Evolutionary conservation across 2,329 filamentous ascomycete species (phyloP), one percentile per base, ranked within the genome.

Genomic region (Aureobasidium musti): DNA sequence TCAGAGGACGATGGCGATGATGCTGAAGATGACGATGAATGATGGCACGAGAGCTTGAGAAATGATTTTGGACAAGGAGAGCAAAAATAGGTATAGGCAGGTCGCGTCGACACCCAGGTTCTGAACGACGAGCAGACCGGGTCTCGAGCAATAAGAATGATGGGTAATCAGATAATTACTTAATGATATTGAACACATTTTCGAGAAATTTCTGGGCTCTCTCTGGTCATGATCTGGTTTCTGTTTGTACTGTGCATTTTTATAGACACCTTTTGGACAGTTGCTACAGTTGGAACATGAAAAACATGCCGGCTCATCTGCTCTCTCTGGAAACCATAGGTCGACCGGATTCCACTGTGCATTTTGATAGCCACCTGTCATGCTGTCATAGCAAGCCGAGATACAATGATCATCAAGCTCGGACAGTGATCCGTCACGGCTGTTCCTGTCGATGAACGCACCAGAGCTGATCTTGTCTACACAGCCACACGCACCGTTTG

Each of bases 401-500:
- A n/a, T n/a, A n/a, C 37, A 43, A 45, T 33, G 54, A 59, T 59
- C 54, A 30, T n/a, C 35, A 49, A 45, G 26, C 41, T n/a, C 43
- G 57, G 57, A 60, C 21, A 28, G 41, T 49, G 41, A 60, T 47
- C 41, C 19, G 19, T 60, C 57, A n/a, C 57, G 41, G 28, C 17
- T 17, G 54, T 59, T 28, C 54, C 54, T 59, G 54, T 30, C 57
- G 43, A 60, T 47, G 43, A 21, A 30, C 37, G 39, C 26, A 23
- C 43, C 43, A 21, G 10, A 47, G 30, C 17, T 45, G 11, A 28
- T 43, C 33, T 56, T 56, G 5, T 30, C 19, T 21, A 60, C 57
- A 60, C 57, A 60, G 57, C 57, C 57, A 60, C 57, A 43, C 57
- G 41, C 23, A 37, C 17, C 54, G 33, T 50, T 50, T 50, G 13